These are phyloP conservation scores for Penicillium sp. DNA, from an alignment of 2,329 filamentous ascomycete genomes.

Conservation along the genomic window DNA sequence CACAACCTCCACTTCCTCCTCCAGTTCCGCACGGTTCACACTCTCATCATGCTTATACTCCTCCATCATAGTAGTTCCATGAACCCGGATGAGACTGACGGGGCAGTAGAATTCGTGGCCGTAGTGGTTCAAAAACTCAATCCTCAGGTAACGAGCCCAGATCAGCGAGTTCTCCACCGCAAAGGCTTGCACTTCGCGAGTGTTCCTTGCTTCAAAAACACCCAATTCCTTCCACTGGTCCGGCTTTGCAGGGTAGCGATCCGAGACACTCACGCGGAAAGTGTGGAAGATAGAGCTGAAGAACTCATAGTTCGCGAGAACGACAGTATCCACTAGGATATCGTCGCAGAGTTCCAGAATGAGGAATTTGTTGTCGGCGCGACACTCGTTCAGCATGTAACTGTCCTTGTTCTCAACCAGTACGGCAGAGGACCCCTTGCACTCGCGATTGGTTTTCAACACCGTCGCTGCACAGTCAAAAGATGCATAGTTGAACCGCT, in stretches of 20 bases:
- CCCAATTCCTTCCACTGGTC: slow-evolving; percentile 92
- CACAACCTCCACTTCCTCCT: slow-evolving; percentile 56
- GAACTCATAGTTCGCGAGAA: slow-evolving; percentile 98
- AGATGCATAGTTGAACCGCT: slow-evolving; percentile 95
- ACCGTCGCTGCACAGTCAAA: slow-evolving; percentile 96
- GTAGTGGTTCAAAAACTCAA: slow-evolving; percentile 92
- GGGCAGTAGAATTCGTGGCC: slow-evolving; percentile 98
- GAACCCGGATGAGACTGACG: slow-evolving; percentile 84
- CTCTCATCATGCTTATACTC: slow-evolving; percentile 90
- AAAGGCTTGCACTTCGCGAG: slow-evolving; percentile 92
- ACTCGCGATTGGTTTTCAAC: slow-evolving; percentile 83
- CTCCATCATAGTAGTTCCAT: slow-evolving; percentile 92
- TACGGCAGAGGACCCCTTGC: slow-evolving; percentile 86
- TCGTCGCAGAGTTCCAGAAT: slow-evolving; percentile 92
- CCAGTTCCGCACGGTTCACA: slow-evolving; percentile 61
- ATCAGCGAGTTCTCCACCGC: slow-evolving; percentile 93
- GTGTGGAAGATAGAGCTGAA: slow-evolving; percentile 96
- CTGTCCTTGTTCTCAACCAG: slow-evolving; percentile 97
- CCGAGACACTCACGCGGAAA: slow-evolving; percentile 90
- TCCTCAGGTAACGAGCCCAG: slow-evolving; percentile 89
- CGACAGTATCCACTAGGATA: slow-evolving; percentile 88
- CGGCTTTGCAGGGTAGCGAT: slow-evolving; percentile 88
- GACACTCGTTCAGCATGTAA: slow-evolving; percentile 95
- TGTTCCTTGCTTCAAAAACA: slow-evolving; percentile 88
- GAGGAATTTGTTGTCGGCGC: slow-evolving; percentile 85